Conservation (phyloP, 768 basidiomycete species). For the Tulasnella sp. region DNA sequence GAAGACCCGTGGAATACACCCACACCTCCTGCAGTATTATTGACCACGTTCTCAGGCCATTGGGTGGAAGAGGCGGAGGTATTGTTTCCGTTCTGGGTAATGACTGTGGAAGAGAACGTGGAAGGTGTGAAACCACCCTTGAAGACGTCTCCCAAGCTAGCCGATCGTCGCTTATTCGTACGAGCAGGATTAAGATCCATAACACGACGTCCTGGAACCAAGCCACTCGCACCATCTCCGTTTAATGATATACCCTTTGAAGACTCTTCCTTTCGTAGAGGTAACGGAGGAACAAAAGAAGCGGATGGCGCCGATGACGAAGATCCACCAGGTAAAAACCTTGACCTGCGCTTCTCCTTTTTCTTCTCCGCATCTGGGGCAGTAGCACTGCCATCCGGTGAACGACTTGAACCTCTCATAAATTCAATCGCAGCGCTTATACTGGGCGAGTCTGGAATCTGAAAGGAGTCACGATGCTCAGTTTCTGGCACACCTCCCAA, state of each 20-base stretch:
- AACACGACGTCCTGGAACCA: no score
- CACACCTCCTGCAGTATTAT: no score
- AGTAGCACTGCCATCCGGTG: neutral
- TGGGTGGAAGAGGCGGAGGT: no score
- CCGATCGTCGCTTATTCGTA: conserved; percentile 7
- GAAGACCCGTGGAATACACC: no score
- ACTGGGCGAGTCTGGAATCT: conserved; percentile 12
- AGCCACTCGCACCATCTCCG: no score
- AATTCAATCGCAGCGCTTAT: conserved; percentile 8
- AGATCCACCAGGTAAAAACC: neutral
- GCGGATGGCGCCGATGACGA: neutral
- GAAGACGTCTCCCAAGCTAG: conserved; percentile 11
- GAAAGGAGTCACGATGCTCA: conserved; percentile 2
- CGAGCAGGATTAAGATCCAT: no score
- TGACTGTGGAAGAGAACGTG: no score
- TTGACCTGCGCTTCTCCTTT: neutral
- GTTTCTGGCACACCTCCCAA: neutral
- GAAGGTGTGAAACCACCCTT: neutral
- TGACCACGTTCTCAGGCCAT: no score
- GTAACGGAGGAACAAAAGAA: no score
- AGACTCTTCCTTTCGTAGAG: no score
- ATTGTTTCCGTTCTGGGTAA: no score
- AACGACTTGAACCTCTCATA: neutral
- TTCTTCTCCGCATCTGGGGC: neutral
- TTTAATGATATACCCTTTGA: neutral